These are phyloP conservation scores for Mucor sp. DNA, from an alignment of 371 early-diverging fungal species.

Conservation along the genomic window DNA sequence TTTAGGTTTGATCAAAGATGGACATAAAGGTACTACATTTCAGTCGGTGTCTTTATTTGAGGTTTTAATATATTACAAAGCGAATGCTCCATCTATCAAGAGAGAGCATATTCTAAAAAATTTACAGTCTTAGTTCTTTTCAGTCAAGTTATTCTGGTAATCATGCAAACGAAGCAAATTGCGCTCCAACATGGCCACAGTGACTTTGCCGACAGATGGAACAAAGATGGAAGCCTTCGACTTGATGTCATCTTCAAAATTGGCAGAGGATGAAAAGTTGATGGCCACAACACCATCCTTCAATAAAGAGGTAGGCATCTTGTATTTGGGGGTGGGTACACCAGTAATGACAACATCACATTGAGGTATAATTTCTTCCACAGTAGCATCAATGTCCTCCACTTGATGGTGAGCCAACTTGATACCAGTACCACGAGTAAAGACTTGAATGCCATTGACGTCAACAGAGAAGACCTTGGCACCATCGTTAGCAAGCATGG, in stretches of 20 bases:
- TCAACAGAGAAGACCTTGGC: conserved; percentile 96
- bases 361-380: conserved; percentile 78
- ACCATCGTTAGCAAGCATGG: conserved; percentile 96
- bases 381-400: conserved; percentile 66
- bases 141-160: conserved; percentile 52
- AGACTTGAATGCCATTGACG: conserved; percentile 85
- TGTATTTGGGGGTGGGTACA: conserved; percentile 88
- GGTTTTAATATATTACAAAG: not conserved
- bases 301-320: conserved; percentile 78
- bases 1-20: too few species aligned
- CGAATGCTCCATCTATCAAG: not conserved
- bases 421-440: conserved; percentile 83
- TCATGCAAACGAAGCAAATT: conserved; percentile 87
- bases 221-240: conserved; percentile 91
- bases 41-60: not conserved
- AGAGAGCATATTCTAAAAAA: not conserved
- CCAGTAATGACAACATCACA: conserved; percentile 98
- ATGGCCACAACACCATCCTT: conserved; percentile 96
- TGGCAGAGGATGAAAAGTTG: conserved; percentile 92
- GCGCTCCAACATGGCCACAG: conserved; percentile 95
- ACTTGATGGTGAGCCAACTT: conserved; percentile 80
- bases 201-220: conserved; percentile 96
- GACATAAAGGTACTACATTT: not conserved
- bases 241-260: conserved; percentile 88
- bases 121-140: conserved; percentile 13